These are phyloP conservation scores for Tylopilus sp. DNA, from an alignment of 1,284 basidiomycete genomes.

Conservation along the genomic window DNA sequence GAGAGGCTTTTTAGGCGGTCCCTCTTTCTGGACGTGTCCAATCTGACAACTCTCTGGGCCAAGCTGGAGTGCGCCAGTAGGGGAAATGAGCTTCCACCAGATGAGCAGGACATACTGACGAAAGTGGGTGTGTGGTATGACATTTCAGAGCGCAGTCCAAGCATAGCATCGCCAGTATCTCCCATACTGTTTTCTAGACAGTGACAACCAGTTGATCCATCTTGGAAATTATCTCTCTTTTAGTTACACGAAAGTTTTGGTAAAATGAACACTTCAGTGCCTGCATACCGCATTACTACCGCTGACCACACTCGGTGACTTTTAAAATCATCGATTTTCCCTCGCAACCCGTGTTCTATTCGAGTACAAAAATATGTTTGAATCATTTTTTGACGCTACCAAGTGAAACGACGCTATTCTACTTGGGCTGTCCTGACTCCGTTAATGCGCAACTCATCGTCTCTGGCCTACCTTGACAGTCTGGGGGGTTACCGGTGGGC, in stretches of 20 bases:
- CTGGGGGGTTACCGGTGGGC: too few relatives aligned
- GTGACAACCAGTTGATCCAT: neutral
- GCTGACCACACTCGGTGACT: too few relatives aligned
- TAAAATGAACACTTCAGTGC: neutral
- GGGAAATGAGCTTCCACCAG: neutral
- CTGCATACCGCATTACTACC: neutral
- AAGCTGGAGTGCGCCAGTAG: slow-evolving; percentile 8
- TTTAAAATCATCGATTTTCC: neutral
- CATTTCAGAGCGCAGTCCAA: neutral
- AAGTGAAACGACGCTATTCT: too few relatives aligned
- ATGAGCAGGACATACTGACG: slow-evolving; percentile 19
- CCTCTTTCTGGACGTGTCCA: slow-evolving; percentile 14
- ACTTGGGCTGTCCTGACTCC: too few relatives aligned
- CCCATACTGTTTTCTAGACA: neutral
- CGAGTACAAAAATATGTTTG: too few relatives aligned
- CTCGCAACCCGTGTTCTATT: too few relatives aligned
- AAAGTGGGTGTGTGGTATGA: slow-evolving; percentile 19
- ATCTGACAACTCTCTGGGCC: slow-evolving; percentile 8
- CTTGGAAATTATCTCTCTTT: neutral
- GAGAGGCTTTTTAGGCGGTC: slow-evolving; percentile 18
- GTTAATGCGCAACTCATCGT: too few relatives aligned
- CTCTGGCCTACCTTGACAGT: too few relatives aligned
- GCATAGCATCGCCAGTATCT: neutral
- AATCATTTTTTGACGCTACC: too few relatives aligned
- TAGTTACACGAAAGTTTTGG: neutral